Conservation (phyloP, 495 filamentous ascomycete genomes). For the Patellaria atrata region DNA sequence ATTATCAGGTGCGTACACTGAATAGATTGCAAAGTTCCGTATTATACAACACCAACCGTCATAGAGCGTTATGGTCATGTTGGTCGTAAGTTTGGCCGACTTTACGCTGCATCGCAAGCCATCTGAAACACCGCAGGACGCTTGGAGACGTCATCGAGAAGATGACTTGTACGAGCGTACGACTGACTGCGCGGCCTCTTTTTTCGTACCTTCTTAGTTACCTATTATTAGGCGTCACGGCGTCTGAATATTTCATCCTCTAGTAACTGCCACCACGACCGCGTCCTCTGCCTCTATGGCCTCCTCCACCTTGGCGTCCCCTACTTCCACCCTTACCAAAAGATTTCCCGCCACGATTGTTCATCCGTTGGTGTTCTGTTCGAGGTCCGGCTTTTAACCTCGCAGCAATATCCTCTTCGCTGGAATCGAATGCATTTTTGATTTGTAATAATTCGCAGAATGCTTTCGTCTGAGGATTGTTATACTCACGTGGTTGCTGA, state of each 20-base stretch:
- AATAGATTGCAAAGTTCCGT: too few species aligned
- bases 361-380: slow-evolving; percentile 2
- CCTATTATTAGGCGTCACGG: neutral
- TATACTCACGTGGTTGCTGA: slow-evolving; percentile 57
- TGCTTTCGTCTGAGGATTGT: slow-evolving; percentile 59
- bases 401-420: slow-evolving; percentile 48
- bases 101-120: too few species aligned
- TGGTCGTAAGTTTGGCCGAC: too few species aligned
- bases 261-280: slow-evolving; percentile 5
- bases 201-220: neutral
- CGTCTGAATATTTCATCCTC: slow-evolving; percentile 1
- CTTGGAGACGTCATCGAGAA: too few species aligned
- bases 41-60: too few species aligned
- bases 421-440: slow-evolving; percentile 58
- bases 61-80: too few species aligned
- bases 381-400: slow-evolving; percentile 28
- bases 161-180: too few species aligned
- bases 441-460: slow-evolving; percentile 73
- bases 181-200: too few species aligned
- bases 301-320: neutral
- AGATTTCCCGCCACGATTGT: neutral
- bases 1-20: too few species aligned
- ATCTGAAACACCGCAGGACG: neutral
- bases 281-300: slow-evolving; percentile 15
- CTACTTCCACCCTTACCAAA: slow-evolving; percentile 9